Percentiles rank a stretch among this genome's conserved stretches.
phyloP scores from a whole-genome alignment of 352 stramenopile species.

The Globisporangium acanthophoron region DNA sequence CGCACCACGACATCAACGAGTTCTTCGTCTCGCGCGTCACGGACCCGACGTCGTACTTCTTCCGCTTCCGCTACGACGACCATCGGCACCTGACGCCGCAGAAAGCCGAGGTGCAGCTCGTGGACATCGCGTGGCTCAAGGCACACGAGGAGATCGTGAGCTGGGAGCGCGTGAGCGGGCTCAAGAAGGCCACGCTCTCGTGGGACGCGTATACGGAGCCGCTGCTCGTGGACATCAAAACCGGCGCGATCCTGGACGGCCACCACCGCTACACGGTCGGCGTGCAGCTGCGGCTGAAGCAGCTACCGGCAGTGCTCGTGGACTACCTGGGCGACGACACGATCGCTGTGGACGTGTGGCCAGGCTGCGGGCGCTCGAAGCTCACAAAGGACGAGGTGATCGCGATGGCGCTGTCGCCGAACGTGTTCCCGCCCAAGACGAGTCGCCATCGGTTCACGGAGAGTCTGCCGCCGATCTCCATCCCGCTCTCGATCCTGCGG shows the following conservation, averaged over 20 bases:
- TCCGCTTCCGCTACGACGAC: constrained; percentile 73
- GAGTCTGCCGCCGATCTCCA: constrained; percentile 76
- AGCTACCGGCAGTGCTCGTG: constrained; percentile 70
- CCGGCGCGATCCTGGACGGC: constrained; percentile 76
- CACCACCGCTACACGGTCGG: constrained; percentile 82
- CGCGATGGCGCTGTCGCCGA: constrained; percentile 71
- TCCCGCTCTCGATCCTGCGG: constrained; percentile 65
- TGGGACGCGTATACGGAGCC: constrained; percentile 83
- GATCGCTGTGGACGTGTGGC: constrained; percentile 80
- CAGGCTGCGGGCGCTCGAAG: constrained; percentile 51
- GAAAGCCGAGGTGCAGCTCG: constrained; percentile 77
- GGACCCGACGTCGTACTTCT: constrained; percentile 86
- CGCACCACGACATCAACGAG: constrained; percentile 45
- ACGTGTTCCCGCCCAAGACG: constrained; percentile 83
- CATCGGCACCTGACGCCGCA: constrained; percentile 52
- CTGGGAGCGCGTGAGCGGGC: constrained; percentile 63
- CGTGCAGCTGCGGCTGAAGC: constrained; percentile 60
- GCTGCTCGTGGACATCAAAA: constrained; percentile 74
- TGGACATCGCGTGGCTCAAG: constrained; percentile 80
- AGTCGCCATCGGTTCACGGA: constrained; percentile 80
- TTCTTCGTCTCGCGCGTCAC: constrained; percentile 80
- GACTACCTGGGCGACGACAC: constrained; percentile 72
- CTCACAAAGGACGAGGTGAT: constrained; percentile 82
- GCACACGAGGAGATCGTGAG: constrained; percentile 83
- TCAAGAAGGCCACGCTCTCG: constrained; percentile 70